Base-by-base conservation (phyloP, 495 filamentous ascomycete species). In the Penicillium bovifimosum region DNA sequence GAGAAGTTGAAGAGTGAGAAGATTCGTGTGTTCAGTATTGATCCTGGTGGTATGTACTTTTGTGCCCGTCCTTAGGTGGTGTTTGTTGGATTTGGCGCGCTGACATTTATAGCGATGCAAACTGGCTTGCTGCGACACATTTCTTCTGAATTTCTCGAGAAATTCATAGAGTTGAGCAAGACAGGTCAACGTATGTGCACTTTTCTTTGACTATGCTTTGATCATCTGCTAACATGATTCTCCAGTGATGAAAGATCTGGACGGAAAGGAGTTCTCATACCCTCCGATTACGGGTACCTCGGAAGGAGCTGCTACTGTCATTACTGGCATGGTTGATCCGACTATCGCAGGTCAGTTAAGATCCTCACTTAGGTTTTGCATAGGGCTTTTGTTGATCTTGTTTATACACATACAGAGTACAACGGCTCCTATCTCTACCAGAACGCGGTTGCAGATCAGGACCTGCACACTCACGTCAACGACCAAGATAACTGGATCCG, bases 241-340 rank as follows among this genome's bases (percentile, higher is more conserved):
- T n/a, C n/a, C n/a, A n/a, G n/a, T n/a, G n/a, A n/a, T n/a, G n/a
- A n/a, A n/a, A n/a, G 60, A 61, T 33, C 10, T 53, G 5, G 60
- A 63, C 9, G 60, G 60, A 41, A 58, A 32, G 1, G 18, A 28
- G n/a, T 52, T 44, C 17, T 39, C 50, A 9, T 31, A 49, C 9
- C 58, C 52, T 0, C 54, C 44, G 0, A 57, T 57, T 52, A 36
- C 61, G 18, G 38, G 16, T 16, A 47, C 38, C 3, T 64, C 58
- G 1, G 58, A 64, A 29, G 61, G 61, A 4, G 58, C 61, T 10
- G 54, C 55, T 5, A 61, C 41, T 0, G 45, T 64, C 26, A 59
- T 64, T 38, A 64, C 61, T 5, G 61, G 52, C 14, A 61, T 61
- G 61, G 38, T 61, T 29, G 58, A 64, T 32, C 50, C 58, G 10